Evolutionary conservation across 2,329 filamentous ascomycete species (phyloP).

Genomic region (Fragosphaeria purpurea): DNA sequence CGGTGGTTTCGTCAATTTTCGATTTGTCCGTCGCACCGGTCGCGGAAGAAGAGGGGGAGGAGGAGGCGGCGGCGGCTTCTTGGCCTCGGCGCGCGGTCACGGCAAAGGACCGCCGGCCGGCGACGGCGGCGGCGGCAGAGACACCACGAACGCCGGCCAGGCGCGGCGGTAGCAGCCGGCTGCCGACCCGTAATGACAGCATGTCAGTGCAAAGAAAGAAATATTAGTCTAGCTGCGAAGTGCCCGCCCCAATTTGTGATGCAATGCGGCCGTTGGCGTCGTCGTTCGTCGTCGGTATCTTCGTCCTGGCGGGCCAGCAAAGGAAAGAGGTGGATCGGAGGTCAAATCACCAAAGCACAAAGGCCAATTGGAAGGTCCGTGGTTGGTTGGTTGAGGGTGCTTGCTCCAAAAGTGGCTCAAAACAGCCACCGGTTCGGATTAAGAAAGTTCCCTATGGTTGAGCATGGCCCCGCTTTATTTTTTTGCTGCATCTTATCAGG

Average conservation of each 20-base stretch:
- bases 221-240: too few relatives aligned
- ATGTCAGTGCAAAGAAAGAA: constrained; percentile 26
- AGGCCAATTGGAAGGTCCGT: too few relatives aligned
- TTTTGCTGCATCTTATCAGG: too few relatives aligned
- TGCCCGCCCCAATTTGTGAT: neutral
- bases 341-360: too few relatives aligned
- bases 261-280: neutral
- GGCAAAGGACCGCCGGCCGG: constrained; percentile 34
- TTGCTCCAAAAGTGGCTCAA: too few relatives aligned
- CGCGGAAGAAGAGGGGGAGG: constrained; percentile 16
- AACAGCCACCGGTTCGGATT: too few relatives aligned
- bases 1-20: constrained; percentile 14
- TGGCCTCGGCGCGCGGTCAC: constrained; percentile 39
- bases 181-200: constrained; percentile 31
- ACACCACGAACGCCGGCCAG: constrained; percentile 16
- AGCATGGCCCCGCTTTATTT: too few relatives aligned
- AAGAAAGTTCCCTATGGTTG: too few relatives aligned
- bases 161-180: constrained; percentile 32
- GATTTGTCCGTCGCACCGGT: too few relatives aligned
- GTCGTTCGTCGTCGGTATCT: neutral
- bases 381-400: too few relatives aligned
- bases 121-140: neutral
- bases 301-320: neutral
- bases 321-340: too few relatives aligned
- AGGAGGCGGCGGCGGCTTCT: constrained; percentile 26